phyloP scores from a whole-genome alignment of 805 yeast genomes.

The Yarrowia hollandica region DNA sequence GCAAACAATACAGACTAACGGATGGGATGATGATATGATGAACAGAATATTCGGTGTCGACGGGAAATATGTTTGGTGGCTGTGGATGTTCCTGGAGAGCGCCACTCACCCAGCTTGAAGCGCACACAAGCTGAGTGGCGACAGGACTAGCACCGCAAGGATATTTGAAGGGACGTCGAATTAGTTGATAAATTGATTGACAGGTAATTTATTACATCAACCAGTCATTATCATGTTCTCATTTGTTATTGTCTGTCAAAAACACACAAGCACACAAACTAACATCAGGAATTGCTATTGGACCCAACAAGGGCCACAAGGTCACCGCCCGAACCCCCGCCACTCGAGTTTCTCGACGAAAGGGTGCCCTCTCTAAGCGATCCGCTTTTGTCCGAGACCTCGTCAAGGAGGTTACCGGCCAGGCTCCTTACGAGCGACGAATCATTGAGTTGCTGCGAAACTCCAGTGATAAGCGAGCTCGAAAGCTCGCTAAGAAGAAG shows the following conservation, averaged over 20 bases:
- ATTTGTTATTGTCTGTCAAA: neutral
- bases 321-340: conserved; percentile 81
- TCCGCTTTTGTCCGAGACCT: conserved; percentile 91
- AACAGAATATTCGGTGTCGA: conserved; percentile 17
- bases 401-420: conserved; percentile 96
- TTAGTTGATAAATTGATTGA: too few species aligned
- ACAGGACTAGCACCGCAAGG: neutral
- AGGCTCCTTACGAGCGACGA: conserved; percentile 99
- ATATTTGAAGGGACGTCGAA: conserved; percentile 1
- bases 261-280: neutral
- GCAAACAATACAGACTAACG: neutral
- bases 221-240: too few species aligned
- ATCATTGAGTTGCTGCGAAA: conserved; percentile 98
- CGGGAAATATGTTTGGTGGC: conserved; percentile 5
- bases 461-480: conserved; percentile 99
- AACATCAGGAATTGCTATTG: conserved; percentile 81
- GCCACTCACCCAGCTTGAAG: neutral
- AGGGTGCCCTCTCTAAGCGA: conserved; percentile 96
- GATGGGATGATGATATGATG: neutral
- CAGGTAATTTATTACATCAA: too few species aligned
- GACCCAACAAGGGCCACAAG: conserved; percentile 99
- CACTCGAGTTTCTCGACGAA: conserved; percentile 91
- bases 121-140: neutral
- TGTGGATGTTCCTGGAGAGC: neutral
- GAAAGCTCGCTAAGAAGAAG: conserved; percentile 99